Base-by-base conservation (phyloP, 805 yeast species). In the Candida broadrunensis region DNA sequence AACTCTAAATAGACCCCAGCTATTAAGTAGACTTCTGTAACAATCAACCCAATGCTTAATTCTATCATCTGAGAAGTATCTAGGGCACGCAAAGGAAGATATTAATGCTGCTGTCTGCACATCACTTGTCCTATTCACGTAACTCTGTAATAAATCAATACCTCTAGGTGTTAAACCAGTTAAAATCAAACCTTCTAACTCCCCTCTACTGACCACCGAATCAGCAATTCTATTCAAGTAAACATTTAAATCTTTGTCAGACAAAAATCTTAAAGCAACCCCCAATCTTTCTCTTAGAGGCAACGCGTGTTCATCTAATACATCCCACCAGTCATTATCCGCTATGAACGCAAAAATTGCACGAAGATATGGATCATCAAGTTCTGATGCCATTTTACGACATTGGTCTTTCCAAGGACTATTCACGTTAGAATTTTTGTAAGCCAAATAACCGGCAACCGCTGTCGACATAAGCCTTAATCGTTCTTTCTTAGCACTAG, bases 301-400 rank as follows among this genome's bases (percentile, higher is more conserved):
- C 32, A 91, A 71, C 1, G 96, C 84, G 15, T 84, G 80, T 54
- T 91, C 97, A 56, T 88, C 96, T 38, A 91, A 69, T 1, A 91
- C 96, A 54, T 88, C 97, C 83, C 91, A 84, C 97, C 98, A 91
- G 48, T 90, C 93, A 35, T 88, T 85, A 55, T 91, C 97, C 0
- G 97, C 89, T 39, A 91, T 84, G 51, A 82, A 91, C 0, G 97
- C 97, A 70, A 91, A 91, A 1, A 91, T 86, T 0, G 95, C 96
- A 33, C 97, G 68, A 44, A 91, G 64, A 56, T 91, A 91, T 0
- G 98, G 97, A 54, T 87, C 83, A 11, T 85, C 91, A 42, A 91
- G 70, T 50, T 88, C 97, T n/a, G 85, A 77, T 0, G 97, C 86
- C 73, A 91, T 77, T 43, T 75, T 75, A 40, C 97, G 80, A 58